phyloP scores from a whole-genome alignment of 352 stramenopile genomes.

The Globisporangium solare region DNA sequence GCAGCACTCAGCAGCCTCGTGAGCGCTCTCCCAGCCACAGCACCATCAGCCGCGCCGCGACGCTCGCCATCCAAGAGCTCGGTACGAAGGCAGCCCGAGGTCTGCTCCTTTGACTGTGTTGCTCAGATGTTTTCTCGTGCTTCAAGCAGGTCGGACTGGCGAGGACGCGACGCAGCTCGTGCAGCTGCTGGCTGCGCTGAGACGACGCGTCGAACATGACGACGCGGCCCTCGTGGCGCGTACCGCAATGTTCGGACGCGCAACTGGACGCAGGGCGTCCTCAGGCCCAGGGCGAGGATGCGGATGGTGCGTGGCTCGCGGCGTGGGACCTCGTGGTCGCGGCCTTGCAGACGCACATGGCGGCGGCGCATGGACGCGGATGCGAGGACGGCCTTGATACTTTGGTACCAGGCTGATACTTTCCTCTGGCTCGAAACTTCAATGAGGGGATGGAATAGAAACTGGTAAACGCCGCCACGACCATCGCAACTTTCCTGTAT shows the following conservation, averaged over 20 bases:
- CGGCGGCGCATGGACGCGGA: no score
- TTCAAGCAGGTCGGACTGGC: neutral
- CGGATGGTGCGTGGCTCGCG: neutral
- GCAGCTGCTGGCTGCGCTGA: conserved; percentile 7
- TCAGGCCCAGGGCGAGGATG: neutral
- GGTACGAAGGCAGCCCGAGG: neutral
- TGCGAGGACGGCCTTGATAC: no score
- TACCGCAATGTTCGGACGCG: neutral
- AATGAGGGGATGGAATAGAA: no score
- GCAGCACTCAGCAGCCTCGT: neutral
- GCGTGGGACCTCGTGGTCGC: no score
- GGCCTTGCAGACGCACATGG: no score
- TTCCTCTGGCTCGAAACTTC: no score
- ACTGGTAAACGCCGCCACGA: no score
- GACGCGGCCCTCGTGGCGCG: neutral
- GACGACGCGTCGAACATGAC: neutral
- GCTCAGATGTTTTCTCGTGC: neutral
- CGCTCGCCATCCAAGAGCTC: conserved; percentile 7
- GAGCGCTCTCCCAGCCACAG: no score
- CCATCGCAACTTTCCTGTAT: no score
- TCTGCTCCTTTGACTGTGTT: no score
- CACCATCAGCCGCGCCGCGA: neutral
- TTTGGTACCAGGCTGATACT: no score
- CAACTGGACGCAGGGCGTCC: no score
- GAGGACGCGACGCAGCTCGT: conserved; percentile 5